These are phyloP conservation scores for Penicillium sumatraense DNA, from an alignment of 2,329 filamentous ascomycete genomes.

Conservation along the genomic window DNA sequence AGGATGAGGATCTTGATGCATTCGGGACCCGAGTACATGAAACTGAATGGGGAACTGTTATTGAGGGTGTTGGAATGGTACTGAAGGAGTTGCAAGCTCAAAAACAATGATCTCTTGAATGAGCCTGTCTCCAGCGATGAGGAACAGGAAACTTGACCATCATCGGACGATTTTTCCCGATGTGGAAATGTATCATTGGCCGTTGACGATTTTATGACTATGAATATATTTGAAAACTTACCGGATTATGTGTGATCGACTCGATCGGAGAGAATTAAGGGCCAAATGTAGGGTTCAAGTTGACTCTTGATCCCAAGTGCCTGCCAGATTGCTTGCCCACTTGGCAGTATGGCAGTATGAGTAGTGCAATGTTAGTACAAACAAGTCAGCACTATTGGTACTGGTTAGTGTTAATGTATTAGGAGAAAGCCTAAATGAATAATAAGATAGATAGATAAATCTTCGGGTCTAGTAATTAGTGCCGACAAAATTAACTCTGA, in stretches of 20 bases:
- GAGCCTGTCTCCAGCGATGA: neutral
- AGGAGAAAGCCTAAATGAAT: no score
- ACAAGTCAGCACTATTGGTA: no score
- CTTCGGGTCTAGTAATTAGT: no score
- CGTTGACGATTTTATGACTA: slow-evolving; percentile 30
- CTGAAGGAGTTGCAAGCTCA: slow-evolving; percentile 36
- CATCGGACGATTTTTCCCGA: slow-evolving; percentile 3
- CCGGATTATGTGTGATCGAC: neutral
- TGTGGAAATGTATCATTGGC: neutral
- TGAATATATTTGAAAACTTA: slow-evolving; percentile 1
- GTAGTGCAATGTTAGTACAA: no score
- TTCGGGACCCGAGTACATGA: slow-evolving; percentile 75
- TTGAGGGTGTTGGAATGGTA: slow-evolving; percentile 64
- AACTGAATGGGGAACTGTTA: slow-evolving; percentile 77
- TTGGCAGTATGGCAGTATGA: no score
- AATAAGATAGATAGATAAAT: no score
- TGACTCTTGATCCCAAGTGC: no score
- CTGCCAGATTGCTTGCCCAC: no score
- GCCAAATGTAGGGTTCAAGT: no score
- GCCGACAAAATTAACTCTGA: no score
- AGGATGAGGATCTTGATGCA: slow-evolving; percentile 66
- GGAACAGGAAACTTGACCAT: neutral
- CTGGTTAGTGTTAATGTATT: no score
- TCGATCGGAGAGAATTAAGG: no score
- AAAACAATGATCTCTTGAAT: slow-evolving; percentile 14